These are phyloP conservation scores for Stromatinia cepivora DNA, from an alignment of 2,329 filamentous ascomycete genomes.

Conservation along the genomic window DNA sequence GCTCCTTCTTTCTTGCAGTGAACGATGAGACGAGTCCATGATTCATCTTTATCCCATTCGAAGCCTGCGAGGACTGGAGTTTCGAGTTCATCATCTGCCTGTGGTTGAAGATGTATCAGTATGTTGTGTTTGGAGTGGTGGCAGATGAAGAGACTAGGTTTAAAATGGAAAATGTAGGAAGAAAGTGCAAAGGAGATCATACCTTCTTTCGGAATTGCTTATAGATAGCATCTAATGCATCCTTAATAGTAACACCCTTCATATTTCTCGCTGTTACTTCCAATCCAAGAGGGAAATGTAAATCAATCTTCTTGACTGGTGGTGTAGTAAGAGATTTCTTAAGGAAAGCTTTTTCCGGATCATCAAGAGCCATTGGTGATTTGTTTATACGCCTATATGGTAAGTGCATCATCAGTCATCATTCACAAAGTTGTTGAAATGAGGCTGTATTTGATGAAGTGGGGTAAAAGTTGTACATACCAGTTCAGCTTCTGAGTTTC, in stretches of 20 bases:
- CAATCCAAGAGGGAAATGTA: conserved; percentile 85
- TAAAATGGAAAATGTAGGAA: background rate
- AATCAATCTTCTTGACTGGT: conserved; percentile 89
- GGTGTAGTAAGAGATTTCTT: conserved; percentile 79
- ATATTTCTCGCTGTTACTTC: conserved; percentile 88
- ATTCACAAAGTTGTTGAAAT: background rate
- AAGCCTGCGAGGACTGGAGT: conserved; percentile 87
- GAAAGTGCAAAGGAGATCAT: conserved; percentile 28
- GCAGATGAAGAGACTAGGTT: background rate
- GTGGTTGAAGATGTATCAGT: conserved; percentile 33
- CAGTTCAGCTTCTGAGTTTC: conserved; percentile 89
- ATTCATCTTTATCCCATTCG: conserved; percentile 94
- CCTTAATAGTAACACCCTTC: conserved; percentile 96
- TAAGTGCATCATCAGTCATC: conserved; percentile 26
- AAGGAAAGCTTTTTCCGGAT: conserved; percentile 67
- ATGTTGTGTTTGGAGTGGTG: conserved; percentile 22
- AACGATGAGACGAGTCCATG: conserved; percentile 83
- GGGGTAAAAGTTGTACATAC: conserved; percentile 53
- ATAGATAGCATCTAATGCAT: conserved; percentile 91
- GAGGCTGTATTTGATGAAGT: background rate
- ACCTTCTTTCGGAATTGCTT: conserved; percentile 98
- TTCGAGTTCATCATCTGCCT: conserved; percentile 91
- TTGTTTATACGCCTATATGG: conserved; percentile 87
- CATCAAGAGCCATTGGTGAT: conserved; percentile 74
- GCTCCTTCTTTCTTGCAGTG: conserved; percentile 75